Percentiles rank a stretch among this genome's conserved stretches.
Conservation (phyloP, 352 stramenopile species). For the Blastocystis sp. region DNA sequence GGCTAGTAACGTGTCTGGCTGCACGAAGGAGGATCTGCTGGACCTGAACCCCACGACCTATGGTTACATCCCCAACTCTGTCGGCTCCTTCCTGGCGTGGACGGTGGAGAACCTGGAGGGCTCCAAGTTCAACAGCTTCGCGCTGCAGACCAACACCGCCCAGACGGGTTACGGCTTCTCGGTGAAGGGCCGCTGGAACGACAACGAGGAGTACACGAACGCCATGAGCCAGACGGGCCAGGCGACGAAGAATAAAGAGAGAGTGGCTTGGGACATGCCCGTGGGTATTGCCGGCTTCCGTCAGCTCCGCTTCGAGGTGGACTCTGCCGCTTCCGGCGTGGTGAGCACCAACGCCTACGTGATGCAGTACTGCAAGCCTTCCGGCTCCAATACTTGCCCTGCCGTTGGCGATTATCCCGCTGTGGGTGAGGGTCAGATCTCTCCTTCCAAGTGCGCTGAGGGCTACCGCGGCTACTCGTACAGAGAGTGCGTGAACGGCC, state of each 20-base stretch:
- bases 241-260: background rate
- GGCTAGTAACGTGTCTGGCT: background rate
- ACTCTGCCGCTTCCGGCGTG: background rate
- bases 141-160: too few relatives aligned
- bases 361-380: constrained; percentile 22
- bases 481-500: background rate
- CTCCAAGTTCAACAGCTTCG: constrained; percentile 39
- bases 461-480: constrained; percentile 50
- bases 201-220: background rate
- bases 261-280: background rate
- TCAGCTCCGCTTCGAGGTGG: background rate
- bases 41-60: constrained; percentile 24
- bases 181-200: background rate
- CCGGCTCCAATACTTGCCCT: constrained; percentile 14
- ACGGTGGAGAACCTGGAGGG: constrained; percentile 35
- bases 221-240: background rate
- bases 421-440: constrained; percentile 41
- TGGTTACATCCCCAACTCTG: background rate
- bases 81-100: background rate
- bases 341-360: background rate
- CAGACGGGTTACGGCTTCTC: background rate
- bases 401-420: constrained; percentile 23
- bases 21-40: background rate
- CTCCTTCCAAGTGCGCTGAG: constrained; percentile 11
- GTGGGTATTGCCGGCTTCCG: constrained; percentile 35